Percentiles rank a stretch among this genome's conserved stretches.
phyloP scores from a whole-genome alignment of 352 stramenopile genomes.

The Globisporangium takayamanum region DNA sequence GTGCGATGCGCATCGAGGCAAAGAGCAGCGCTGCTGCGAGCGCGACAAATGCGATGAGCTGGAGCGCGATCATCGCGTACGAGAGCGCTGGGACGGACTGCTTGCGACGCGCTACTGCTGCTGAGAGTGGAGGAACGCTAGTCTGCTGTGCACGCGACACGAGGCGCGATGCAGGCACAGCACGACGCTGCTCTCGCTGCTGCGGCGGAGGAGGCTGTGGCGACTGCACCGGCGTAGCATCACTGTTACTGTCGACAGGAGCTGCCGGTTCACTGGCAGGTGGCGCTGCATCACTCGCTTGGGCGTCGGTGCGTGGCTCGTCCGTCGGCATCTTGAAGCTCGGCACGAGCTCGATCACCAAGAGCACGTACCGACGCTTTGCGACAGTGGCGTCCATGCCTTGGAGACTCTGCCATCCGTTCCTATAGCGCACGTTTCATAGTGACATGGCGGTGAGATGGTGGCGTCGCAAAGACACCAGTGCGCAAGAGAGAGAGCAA shows the following conservation, averaged over 20 bases:
- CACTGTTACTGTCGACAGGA: background rate
- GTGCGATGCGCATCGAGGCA: constrained; percentile 8
- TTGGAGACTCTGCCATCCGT: constrained; percentile 36
- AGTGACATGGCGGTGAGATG: no score
- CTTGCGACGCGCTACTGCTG: background rate
- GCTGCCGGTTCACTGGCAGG: background rate
- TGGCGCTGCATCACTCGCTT: background rate
- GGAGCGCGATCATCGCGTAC: constrained; percentile 12
- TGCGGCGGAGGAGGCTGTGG: background rate
- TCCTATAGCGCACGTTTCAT: constrained; percentile 23
- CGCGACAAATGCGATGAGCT: constrained; percentile 12
- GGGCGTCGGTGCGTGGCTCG: background rate
- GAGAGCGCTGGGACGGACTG: constrained; percentile 8
- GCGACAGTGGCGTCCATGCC: constrained; percentile 30
- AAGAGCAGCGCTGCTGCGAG: constrained; percentile 6
- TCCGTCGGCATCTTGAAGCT: constrained; percentile 33
- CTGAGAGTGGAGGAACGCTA: background rate
- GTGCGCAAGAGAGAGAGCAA: background rate
- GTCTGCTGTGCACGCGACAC: background rate
- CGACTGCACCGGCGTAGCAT: background rate
- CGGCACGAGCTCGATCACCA: constrained; percentile 42
- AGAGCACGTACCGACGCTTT: constrained; percentile 44
- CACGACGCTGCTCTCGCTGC: background rate
- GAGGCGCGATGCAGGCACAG: background rate
- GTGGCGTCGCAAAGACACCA: background rate